phyloP scores from a whole-genome alignment of 768 basidiomycete genomes.

The Podaxis sp. region DNA sequence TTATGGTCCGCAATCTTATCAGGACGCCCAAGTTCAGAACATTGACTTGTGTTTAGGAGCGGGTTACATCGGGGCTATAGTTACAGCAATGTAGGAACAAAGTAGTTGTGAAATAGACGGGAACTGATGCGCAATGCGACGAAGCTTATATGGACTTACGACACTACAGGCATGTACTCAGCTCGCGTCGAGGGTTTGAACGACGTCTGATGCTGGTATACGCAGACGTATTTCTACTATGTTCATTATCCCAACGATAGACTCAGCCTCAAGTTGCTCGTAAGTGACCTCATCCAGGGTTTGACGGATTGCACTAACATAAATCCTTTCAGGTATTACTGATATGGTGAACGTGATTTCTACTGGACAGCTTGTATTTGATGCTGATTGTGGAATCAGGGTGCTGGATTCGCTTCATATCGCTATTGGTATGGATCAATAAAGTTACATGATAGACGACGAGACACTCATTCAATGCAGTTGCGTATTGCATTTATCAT shows the following conservation, averaged over 20 bases:
- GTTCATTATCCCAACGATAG: slow-evolving; percentile 28
- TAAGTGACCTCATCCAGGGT: slow-evolving; percentile 7
- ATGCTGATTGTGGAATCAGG: slow-evolving; percentile 15
- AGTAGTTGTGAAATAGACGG: neutral
- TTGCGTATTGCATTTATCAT: slow-evolving; percentile 30
- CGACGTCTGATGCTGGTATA: neutral
- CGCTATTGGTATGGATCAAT: slow-evolving; percentile 20
- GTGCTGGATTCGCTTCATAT: slow-evolving; percentile 27
- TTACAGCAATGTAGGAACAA: slow-evolving; percentile 25
- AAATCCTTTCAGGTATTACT: slow-evolving; percentile 19
- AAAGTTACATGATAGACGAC: neutral
- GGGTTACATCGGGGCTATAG: slow-evolving; percentile 26
- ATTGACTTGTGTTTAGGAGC: slow-evolving; percentile 11
- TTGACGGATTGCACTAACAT: neutral
- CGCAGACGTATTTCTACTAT: slow-evolving; percentile 31
- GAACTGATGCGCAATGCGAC: neutral
- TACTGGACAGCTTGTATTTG: neutral
- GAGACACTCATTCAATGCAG: slow-evolving; percentile 14
- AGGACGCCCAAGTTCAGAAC: neutral
- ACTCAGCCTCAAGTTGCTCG: slow-evolving; percentile 21
- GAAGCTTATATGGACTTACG: slow-evolving; percentile 32
- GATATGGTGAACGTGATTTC: slow-evolving; percentile 21
- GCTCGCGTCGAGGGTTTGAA: neutral
- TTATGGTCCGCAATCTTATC: slow-evolving; percentile 13
- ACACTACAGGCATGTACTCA: slow-evolving; percentile 25